Evolutionary conservation across 371 early-diverging fungal genomes (phyloP).

Genomic region (Mucor ambiguus): DNA sequence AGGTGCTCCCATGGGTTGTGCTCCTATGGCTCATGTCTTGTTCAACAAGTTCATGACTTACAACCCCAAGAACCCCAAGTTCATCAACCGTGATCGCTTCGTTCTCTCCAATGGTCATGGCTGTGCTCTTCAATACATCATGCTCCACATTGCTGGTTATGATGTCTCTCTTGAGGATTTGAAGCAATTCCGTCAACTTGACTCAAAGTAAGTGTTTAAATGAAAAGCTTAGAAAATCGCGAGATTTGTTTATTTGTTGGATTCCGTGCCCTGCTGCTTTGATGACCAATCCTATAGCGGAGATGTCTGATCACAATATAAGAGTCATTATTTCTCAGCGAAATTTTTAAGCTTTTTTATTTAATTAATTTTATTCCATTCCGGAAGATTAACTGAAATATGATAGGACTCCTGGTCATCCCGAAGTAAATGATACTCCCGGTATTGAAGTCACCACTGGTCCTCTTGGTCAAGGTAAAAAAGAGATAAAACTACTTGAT

Average conservation of each 20-base stretch:
- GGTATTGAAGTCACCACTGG: constrained; percentile 99
- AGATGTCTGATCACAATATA: constrained; percentile 9
- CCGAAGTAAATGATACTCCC: constrained; percentile 82
- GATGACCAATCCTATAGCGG: constrained; percentile 6
- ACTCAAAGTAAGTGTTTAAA: constrained; percentile 63
- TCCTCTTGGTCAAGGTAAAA: constrained; percentile 97
- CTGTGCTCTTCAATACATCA: constrained; percentile 92
- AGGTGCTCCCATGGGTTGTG: constrained; percentile 98
- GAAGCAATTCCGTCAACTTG: constrained; percentile 89
- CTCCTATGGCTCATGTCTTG: constrained; percentile 95
- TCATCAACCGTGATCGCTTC: constrained; percentile 96
- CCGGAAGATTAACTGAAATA: constrained; percentile 1
- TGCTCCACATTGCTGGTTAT: constrained; percentile 90
- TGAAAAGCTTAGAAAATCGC: constrained; percentile 8
- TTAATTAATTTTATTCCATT: neutral
- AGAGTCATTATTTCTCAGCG: constrained; percentile 19
- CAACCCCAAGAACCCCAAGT: constrained; percentile 87
- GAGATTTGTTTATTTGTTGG: neutral
- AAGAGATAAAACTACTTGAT: neutral
- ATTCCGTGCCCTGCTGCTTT: neutral
- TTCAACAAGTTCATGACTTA: constrained; percentile 83
- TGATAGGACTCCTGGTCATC: constrained; percentile 92
- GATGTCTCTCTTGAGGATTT: constrained; percentile 90
- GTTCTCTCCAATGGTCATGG: constrained; percentile 99
- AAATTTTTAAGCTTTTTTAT: neutral